These are phyloP conservation scores for Calonectria leucothoes DNA, from an alignment of 2,329 filamentous ascomycete species.

Conservation along the genomic window DNA sequence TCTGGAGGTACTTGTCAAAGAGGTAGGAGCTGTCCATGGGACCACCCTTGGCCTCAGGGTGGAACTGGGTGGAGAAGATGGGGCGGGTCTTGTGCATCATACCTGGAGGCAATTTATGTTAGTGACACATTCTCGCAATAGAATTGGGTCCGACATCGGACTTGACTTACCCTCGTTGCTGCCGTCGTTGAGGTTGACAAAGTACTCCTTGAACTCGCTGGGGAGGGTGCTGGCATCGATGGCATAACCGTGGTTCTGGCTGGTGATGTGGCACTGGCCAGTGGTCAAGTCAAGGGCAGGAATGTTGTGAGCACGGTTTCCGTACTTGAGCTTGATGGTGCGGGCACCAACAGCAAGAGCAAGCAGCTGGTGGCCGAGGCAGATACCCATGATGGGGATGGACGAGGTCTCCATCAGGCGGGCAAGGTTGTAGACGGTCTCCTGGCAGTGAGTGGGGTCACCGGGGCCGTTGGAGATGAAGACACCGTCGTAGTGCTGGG, in stretches of 20 bases:
- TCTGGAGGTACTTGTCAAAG: constrained; percentile 96
- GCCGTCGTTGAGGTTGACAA: constrained; percentile 97
- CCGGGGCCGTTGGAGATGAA: constrained; percentile 99
- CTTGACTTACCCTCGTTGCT: constrained; percentile 82
- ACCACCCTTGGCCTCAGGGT: constrained; percentile 97
- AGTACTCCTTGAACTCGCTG: constrained; percentile 95
- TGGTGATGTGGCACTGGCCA: constrained; percentile 97
- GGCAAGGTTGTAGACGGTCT: constrained; percentile 91
- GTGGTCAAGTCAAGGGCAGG: constrained; percentile 94
- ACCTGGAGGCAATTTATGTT: constrained; percentile 30
- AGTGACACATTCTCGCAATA: not conserved
- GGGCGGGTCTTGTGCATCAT: constrained; percentile 97
- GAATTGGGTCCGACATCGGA: not conserved
- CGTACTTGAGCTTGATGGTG: constrained; percentile 98
- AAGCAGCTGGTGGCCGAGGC: constrained; percentile 93
- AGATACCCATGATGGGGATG: constrained; percentile 97
- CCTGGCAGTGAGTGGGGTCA: constrained; percentile 96
- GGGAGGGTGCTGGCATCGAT: constrained; percentile 87
- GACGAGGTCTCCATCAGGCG: constrained; percentile 92
- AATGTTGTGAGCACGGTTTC: constrained; percentile 98
- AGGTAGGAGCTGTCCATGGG: constrained; percentile 96
- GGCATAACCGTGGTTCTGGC: constrained; percentile 98
- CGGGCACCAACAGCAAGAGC: constrained; percentile 87
- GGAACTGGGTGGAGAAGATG: constrained; percentile 99
- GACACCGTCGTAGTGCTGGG: constrained; percentile 96